These are phyloP conservation scores for Lichtheimia ornata DNA, from an alignment of 371 early-diverging fungal species.

Conservation along the genomic window DNA sequence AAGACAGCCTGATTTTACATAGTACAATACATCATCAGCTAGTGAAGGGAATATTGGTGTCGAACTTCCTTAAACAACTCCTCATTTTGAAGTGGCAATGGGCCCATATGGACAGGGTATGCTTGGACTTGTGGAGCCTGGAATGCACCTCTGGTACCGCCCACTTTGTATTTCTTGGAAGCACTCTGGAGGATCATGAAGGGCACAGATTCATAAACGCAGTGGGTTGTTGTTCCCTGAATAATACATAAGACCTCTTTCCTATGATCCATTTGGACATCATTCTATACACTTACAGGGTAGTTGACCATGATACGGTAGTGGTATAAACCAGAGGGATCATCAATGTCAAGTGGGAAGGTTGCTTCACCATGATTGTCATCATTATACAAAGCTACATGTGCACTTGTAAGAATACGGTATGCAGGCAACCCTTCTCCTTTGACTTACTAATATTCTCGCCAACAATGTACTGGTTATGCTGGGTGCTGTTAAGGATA, in stretches of 20 bases:
- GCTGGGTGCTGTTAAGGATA: slow-evolving; percentile 27
- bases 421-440: no score
- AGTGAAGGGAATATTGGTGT: no score
- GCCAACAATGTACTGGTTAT: slow-evolving; percentile 29
- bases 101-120: no score
- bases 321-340: slow-evolving; percentile 21
- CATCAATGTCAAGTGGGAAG: slow-evolving; percentile 22
- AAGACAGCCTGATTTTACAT: no score
- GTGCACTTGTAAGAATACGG: background rate
- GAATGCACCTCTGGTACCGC: background rate
- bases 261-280: no score
- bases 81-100: no score
- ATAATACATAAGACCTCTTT: no score
- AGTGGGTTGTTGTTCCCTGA: slow-evolving; percentile 18
- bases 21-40: no score
- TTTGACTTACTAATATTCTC: slow-evolving; percentile 29
- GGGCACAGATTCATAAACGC: slow-evolving; percentile 26
- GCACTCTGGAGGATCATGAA: slow-evolving; percentile 4
- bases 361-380: slow-evolving; percentile 16
- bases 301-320: slow-evolving; percentile 38
- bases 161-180: background rate
- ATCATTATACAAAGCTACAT: slow-evolving; percentile 21
- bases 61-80: no score
- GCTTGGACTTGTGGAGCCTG: no score
- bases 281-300: slow-evolving; percentile 10